Base-by-base conservation (phyloP, 2,329 filamentous ascomycete species). In the Dactylonectria macrodidyma region DNA sequence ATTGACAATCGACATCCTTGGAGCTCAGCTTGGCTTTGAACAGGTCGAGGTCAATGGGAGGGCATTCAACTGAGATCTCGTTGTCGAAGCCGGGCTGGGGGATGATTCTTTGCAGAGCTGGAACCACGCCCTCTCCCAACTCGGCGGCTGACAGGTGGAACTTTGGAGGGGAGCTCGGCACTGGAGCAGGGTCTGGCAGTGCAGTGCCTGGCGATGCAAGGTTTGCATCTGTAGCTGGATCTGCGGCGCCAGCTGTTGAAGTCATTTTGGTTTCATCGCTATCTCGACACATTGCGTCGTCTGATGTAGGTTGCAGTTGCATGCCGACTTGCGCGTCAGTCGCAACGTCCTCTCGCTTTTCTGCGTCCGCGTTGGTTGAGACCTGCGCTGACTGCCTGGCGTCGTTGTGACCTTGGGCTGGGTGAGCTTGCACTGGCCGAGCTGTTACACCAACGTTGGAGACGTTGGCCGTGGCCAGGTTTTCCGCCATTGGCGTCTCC, bases 61-160 rank as follows among this genome's bases (percentile, higher is more conserved):
- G 59, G 10, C 30, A 24, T 36, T 48, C 48, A 34, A 62, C 38
- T 3, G 24, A 62, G 50, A 62, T 36, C 22, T 54, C 24, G 12
- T 55, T 55, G 10, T 24, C 59, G 26, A 62, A 62, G 16, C 47
- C 59, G 24, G 48, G 38, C 8, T 47, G 24, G 34, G 59, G 46
- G 22, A 55, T 62, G 50, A 38, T 6, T 47, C 16, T 55, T 16
- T n/a, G 8, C 33, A 61, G 59, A 19, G 36, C 60, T 24, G 14
- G 52, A 10, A 55, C 34, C 16, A 55, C n/a, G 5, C 26, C n/a
- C 11, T 41, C 34, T 24, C 34, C 52, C 44, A 63, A 51, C 5
- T 57, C 44, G 6, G 41, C 44, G 5, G 22, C 33, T 33, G 52
- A 57, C 2, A 63, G 16, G 19, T 19, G 19, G 34, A 63, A 51